A percentile compares a stretch with the other conserved stretches of the same genome.
These are phyloP conservation scores for Goffeauzyma gilvescens DNA, from an alignment of 768 basidiomycete species.

Conservation along the genomic window DNA sequence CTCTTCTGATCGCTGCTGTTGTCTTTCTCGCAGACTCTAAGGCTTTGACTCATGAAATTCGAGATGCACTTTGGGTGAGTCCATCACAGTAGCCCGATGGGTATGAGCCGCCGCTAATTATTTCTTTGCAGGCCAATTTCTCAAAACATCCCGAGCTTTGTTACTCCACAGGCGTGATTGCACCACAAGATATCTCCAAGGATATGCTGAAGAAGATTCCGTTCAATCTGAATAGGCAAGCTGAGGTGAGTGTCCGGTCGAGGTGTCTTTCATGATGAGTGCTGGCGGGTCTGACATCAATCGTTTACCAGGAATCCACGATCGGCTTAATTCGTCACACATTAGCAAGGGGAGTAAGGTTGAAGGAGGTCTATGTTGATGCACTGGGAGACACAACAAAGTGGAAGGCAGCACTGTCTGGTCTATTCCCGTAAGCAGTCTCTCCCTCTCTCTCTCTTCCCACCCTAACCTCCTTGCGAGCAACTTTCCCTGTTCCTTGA, in stretches of 20 bases:
- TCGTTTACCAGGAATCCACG: slow-evolving; percentile 69
- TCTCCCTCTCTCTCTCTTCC: not conserved
- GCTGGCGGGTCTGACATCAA: not conserved
- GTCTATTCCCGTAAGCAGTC: slow-evolving; percentile 43
- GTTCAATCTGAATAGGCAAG: slow-evolving; percentile 44
- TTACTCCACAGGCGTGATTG: slow-evolving; percentile 35
- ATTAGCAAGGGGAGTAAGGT: slow-evolving; percentile 54
- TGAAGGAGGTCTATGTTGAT: slow-evolving; percentile 83
- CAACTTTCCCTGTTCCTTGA: not conserved
- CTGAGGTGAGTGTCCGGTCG: slow-evolving; percentile 16
- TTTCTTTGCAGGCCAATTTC: slow-evolving; percentile 12
- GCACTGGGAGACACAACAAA: slow-evolving; percentile 71
- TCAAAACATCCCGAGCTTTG: slow-evolving; percentile 18
- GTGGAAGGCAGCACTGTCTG: slow-evolving; percentile 66
- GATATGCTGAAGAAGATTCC: slow-evolving; percentile 77
- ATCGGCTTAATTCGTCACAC: slow-evolving; percentile 69
- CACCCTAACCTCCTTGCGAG: too few relatives aligned
- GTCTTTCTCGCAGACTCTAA: slow-evolving; percentile 56
- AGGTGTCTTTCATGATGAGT: not conserved
- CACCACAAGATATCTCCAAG: slow-evolving; percentile 74
- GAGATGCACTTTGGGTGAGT: slow-evolving; percentile 34
- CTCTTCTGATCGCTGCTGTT: not conserved
- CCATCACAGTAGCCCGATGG: slow-evolving; percentile 52
- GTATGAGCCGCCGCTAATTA: not conserved
- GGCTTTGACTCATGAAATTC: slow-evolving; percentile 52